Conservation (phyloP, 2,329 filamentous ascomycete genomes). For the Geoglossum cookeanum region DNA sequence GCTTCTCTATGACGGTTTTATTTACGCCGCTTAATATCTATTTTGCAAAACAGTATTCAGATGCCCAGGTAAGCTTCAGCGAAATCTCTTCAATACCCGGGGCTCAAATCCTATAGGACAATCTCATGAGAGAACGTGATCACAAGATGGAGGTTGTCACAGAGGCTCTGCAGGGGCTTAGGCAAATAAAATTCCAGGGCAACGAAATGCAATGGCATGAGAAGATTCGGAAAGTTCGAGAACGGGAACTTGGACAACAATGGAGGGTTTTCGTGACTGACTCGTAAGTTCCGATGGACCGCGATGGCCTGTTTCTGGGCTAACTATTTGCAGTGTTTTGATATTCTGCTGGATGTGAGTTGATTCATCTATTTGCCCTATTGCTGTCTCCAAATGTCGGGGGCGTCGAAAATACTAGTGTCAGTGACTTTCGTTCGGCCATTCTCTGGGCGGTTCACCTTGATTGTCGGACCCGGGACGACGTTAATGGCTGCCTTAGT, state of each 20-base stretch:
- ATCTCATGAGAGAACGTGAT: conserved; percentile 57
- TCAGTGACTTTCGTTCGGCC: no score
- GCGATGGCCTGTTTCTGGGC: background rate
- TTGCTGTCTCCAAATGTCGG: conserved; percentile 14
- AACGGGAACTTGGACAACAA: conserved; percentile 45
- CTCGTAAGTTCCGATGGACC: conserved; percentile 15
- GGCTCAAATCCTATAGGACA: conserved; percentile 26
- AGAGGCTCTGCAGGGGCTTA: conserved; percentile 59
- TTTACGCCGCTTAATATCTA: conserved; percentile 50
- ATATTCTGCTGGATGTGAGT: conserved; percentile 13
- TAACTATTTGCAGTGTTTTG: conserved; percentile 10
- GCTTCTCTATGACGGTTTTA: conserved; percentile 42
- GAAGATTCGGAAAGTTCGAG: conserved; percentile 44
- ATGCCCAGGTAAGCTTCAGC: conserved; percentile 22
- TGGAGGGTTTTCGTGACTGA: conserved; percentile 49
- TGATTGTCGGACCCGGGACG: no score
- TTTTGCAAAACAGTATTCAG: conserved; percentile 43
- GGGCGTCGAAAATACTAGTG: background rate
- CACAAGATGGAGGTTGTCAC: conserved; percentile 57
- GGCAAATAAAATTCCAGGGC: conserved; percentile 72
- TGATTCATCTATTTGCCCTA: conserved; percentile 37
- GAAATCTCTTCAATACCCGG: background rate
- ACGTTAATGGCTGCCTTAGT: no score
- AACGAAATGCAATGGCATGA: conserved; percentile 56
- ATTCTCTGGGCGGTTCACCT: no score